Conservation (phyloP, 345 rosid genomes). For the Lepidium africanum region DNA sequence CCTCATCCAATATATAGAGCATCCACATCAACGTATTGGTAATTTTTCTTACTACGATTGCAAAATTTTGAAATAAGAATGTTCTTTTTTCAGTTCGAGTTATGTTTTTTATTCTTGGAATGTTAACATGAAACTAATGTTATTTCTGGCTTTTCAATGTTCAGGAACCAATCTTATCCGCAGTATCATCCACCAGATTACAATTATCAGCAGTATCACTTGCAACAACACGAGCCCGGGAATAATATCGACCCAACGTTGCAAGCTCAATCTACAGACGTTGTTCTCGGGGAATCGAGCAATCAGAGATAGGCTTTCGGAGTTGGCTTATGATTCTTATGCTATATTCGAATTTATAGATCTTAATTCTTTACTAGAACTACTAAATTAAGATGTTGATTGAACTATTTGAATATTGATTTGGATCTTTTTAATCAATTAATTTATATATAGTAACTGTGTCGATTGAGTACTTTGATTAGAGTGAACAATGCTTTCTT, state of each 20-base stretch:
- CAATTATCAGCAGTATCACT: not conserved
- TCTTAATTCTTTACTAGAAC: not conserved
- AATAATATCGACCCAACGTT: too few species aligned
- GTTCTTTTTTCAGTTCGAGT: not conserved
- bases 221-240: too few species aligned
- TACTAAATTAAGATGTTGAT: not conserved
- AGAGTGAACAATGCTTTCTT: too few species aligned
- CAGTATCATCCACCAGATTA: not conserved
- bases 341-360: not conserved
- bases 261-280: not conserved
- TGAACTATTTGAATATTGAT: not conserved
- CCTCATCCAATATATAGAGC: not conserved
- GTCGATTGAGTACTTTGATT: too few species aligned
- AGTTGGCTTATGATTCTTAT: not conserved
- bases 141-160: not conserved
- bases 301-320: not conserved
- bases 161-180: not conserved
- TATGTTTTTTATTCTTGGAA: not conserved
- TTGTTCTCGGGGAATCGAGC: not conserved
- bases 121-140: not conserved
- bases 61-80: not conserved
- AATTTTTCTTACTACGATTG: not conserved
- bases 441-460: too few species aligned
- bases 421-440: too few species aligned
- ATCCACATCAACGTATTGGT: not conserved